Evolutionary conservation across 139 green algal genomes (phyloP), one percentile per base, ranked within the genome.

Genomic region (Chlamydomonas incerta): DNA sequence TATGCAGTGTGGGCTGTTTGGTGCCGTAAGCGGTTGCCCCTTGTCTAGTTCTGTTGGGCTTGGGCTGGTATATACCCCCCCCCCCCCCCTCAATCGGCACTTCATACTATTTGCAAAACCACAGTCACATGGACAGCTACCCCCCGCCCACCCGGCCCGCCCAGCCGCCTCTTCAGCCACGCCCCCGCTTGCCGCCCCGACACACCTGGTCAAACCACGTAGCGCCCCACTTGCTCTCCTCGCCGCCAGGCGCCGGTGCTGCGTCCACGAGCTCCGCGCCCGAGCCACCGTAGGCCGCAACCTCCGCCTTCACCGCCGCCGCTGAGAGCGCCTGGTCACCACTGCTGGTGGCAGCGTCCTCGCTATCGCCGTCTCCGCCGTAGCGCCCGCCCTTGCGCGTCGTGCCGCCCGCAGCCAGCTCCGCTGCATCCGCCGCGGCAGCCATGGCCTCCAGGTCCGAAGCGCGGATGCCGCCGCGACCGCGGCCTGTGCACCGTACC

Each of bases 221-320:
- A 1, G 85, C 85, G 35, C 85, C 85, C 85, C 85, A 89, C 75
- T 86, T 85, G 57, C 62, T 57, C 5, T 65, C 83, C 33, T 34
- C 20, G 34, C 55, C 75, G 14, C 15, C 47, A 28, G 28, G 31
- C 47, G 2, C 47, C 8, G 9, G 9, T 29, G 33, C 72, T 21
- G 58, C 72, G 28, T 55, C 75, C 28, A 28, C 37, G 3, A 9
- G 6, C 57, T 55, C 5, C 18, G 29, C 10, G 15, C 14, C 11
- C 1, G 1, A 2, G 34, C 35, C 63, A 29, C 9, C 77, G 5
- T 18, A n/a, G 13, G n/a, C 31, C 26, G 0, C 52, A 0, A 5
- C 50, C 31, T 23, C 52, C 52, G 62, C 73, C 31, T 50, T 31
- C 74, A 13, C 77, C 41, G 29, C 41, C 21, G 33, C 14, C 58